Base-by-base conservation (phyloP, 2,329 filamentous ascomycete genomes). In the Cyclaneusma minus region DNA sequence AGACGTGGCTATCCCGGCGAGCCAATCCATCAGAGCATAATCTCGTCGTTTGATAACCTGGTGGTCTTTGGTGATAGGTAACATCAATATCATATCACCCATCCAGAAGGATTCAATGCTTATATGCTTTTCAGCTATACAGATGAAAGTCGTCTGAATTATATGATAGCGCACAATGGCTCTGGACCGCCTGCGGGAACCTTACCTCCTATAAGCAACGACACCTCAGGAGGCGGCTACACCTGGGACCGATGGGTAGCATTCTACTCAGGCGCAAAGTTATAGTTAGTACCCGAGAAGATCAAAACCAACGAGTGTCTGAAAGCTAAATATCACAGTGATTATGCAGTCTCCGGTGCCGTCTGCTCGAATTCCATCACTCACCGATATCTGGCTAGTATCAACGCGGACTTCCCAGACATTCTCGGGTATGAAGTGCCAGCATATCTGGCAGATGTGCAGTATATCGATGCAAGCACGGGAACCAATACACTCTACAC, bases 261-360 rank as follows among this genome's bases (percentile, higher is more conserved):
- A 6, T 55, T 69, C 34, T 60, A 64, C 32, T 62, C 69, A 0
- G 63, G 64, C 1, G 59, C 62, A 4, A 64, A 51, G 12, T 56
- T 65, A 19, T 65, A 63, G n/a, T n/a, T n/a, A n/a, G n/a, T n/a
- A n/a, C n/a, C n/a, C n/a, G n/a, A n/a, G n/a, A n/a, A n/a, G n/a
- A n/a, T n/a, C n/a, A n/a, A 36, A 49, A 49, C 34, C 20, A 29
- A 16, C 38, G 30, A 27, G 13, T 15, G 6, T 38, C 38, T 3
- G 26, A 30, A 22, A 32, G 43, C 23, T 45, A 44, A 2, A 49
- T 61, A 10, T 62, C 62, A n/a, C n/a, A n/a, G n/a, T 51, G 68
- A 82, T 49, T 83, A 84, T 49, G 80, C 80, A 17, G 69, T 85
- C 25, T 58, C 58, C 17, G 79, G 79, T 21, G 78, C 77, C 4